Evolutionary conservation across 2,329 filamentous ascomycete genomes (phyloP).

Genomic region (Colletotrichum kahawae): DNA sequence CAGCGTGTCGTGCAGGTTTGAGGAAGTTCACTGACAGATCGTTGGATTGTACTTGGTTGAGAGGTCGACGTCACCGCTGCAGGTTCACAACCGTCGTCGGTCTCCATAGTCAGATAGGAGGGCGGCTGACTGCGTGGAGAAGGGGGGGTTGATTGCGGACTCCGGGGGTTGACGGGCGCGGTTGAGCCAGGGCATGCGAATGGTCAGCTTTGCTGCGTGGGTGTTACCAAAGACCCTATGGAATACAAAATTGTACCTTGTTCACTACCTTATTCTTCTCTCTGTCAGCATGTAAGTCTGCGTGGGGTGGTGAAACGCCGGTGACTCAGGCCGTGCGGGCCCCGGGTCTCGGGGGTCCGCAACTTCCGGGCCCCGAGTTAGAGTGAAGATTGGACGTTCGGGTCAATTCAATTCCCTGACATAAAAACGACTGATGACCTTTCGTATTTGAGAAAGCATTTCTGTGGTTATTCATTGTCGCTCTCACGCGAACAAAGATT

Average conservation of each 20-base stretch:
- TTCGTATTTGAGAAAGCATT: too few relatives aligned
- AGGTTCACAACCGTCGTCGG: rapidly evolving
- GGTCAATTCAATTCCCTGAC: too few relatives aligned
- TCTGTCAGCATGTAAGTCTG: too few relatives aligned
- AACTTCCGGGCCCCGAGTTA: background rate
- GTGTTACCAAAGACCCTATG: background rate
- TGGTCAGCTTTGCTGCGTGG: background rate
- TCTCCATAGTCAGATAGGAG: background rate
- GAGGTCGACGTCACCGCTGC: background rate
- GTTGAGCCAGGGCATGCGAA: rapidly evolving
- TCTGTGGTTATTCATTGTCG: too few relatives aligned
- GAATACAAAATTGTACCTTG: too few relatives aligned
- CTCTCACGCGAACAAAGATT: too few relatives aligned
- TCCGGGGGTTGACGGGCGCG: background rate
- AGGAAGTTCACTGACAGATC: background rate
- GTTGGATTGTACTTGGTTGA: background rate
- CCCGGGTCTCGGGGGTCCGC: background rate
- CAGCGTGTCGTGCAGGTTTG: rapidly evolving
- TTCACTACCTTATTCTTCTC: too few relatives aligned
- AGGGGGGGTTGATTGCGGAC: rapidly evolving
- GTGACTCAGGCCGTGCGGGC: background rate
- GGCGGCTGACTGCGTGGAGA: background rate
- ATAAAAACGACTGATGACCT: too few relatives aligned
- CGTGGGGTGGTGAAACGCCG: background rate
- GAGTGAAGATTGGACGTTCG: too few relatives aligned